Percentiles rank a stretch among this genome's conserved stretches.
These are phyloP conservation scores for Pedinophyceae sp. DNA, from an alignment of 139 green algal species.

Conservation along the genomic window DNA sequence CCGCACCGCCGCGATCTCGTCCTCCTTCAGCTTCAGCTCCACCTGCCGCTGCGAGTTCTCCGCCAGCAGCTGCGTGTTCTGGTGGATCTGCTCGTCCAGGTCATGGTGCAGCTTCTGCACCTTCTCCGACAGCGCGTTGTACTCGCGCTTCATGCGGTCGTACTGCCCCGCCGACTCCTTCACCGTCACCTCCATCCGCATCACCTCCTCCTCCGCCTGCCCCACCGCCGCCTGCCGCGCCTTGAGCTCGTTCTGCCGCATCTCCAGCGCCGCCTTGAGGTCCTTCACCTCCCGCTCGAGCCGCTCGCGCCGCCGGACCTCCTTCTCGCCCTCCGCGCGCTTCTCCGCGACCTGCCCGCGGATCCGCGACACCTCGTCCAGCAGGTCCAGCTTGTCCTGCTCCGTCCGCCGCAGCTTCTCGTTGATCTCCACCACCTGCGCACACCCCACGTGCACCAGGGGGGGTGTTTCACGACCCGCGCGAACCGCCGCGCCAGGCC, in stretches of 20 bases:
- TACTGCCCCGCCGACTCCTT: slow-evolving; percentile 37
- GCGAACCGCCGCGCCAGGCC: neutral
- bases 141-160: slow-evolving; percentile 71
- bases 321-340: slow-evolving; percentile 53
- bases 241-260: slow-evolving; percentile 55
- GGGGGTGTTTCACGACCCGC: no score
- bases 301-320: slow-evolving; percentile 12
- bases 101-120: slow-evolving; percentile 71
- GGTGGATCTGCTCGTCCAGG: slow-evolving; percentile 75
- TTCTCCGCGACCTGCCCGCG: slow-evolving; percentile 19
- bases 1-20: slow-evolving; percentile 44
- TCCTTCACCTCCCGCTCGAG: slow-evolving; percentile 42
- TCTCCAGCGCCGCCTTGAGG: slow-evolving; percentile 41
- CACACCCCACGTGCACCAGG: no score
- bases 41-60: slow-evolving; percentile 66
- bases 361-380: slow-evolving; percentile 24
- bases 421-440: slow-evolving; percentile 37
- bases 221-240: slow-evolving; percentile 35
- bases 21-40: slow-evolving; percentile 71
- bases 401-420: slow-evolving; percentile 51
- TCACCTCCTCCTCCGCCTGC: slow-evolving; percentile 33
- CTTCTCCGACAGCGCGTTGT: slow-evolving; percentile 68
- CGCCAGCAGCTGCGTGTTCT: slow-evolving; percentile 68
- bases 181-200: slow-evolving; percentile 41
- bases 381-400: slow-evolving; percentile 33